Percentiles rank a stretch among this genome's conserved stretches.
These are phyloP conservation scores for Taphrina pruni DNA, from an alignment of 1,139 yeast genomes.

Conservation along the genomic window DNA sequence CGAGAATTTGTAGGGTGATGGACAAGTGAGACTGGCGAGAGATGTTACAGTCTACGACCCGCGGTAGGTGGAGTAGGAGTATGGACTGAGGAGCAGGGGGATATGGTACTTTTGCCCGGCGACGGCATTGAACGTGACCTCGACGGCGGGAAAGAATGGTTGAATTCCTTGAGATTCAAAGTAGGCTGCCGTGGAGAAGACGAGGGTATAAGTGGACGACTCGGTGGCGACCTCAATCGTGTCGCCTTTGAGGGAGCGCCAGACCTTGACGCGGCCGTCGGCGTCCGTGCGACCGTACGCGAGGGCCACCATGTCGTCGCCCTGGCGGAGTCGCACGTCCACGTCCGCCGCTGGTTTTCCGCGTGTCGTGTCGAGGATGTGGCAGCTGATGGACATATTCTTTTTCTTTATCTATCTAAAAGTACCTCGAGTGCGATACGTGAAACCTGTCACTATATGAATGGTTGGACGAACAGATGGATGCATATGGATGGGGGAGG, in stretches of 20 bases:
- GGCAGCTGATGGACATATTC: constrained; percentile 35
- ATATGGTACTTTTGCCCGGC: constrained; percentile 72
- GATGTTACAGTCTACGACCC: constrained; percentile 59
- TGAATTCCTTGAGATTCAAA: constrained; percentile 28
- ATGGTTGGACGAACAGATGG: not conserved
- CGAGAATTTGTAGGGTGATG: no score
- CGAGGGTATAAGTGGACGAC: constrained; percentile 28
- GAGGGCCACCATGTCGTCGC: constrained; percentile 26
- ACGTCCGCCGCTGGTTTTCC: constrained; percentile 37
- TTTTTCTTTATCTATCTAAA: no score
- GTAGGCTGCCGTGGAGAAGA: constrained; percentile 39
- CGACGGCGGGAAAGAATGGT: constrained; percentile 45
- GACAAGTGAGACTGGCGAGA: no score
- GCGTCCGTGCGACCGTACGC: constrained; percentile 38
- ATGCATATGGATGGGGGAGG: no score
- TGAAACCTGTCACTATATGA: no score
- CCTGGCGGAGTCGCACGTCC: constrained; percentile 12
- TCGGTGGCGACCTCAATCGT: constrained; percentile 17
- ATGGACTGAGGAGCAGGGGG: constrained; percentile 79
- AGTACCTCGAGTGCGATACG: no score
- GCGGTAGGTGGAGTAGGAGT: constrained; percentile 87
- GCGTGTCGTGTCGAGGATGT: constrained; percentile 38
- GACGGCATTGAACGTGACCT: constrained; percentile 41
- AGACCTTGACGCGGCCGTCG: constrained; percentile 40
- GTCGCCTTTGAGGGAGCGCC: constrained; percentile 19